Conservation (phyloP, 2,329 filamentous ascomycete genomes). For the Paecilomyces sp. region DNA sequence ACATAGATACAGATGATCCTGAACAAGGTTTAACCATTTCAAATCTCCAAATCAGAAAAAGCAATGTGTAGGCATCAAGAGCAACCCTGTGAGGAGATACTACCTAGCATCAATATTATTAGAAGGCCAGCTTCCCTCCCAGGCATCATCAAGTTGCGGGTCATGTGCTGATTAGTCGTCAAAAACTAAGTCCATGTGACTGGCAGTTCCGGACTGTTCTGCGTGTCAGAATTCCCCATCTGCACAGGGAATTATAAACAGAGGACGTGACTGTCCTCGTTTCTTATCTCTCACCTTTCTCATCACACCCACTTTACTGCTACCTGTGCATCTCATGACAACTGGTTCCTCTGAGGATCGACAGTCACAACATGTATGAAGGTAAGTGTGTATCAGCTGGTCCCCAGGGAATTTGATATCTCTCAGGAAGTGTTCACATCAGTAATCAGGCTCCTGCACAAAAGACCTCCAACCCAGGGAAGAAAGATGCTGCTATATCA, state of each 20-base stretch:
- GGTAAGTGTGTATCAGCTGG: neutral
- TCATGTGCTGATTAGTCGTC: slow-evolving; percentile 1
- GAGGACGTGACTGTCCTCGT: neutral
- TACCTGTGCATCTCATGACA: neutral
- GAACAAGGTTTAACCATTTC: too few relatives aligned
- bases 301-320: neutral
- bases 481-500: neutral
- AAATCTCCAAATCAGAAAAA: neutral
- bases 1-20: too few relatives aligned
- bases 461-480: neutral
- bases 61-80: neutral
- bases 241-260: neutral
- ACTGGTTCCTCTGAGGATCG: neutral
- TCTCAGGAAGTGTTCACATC: neutral
- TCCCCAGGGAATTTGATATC: neutral
- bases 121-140: neutral
- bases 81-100: neutral
- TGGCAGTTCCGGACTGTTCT: neutral
- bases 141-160: neutral
- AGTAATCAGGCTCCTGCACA: neutral
- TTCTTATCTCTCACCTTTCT: neutral
- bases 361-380: neutral
- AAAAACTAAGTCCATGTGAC: neutral
- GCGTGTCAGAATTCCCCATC: neutral
- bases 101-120: neutral